phyloP scores from a whole-genome alignment of 169 alveolate species.

The Babesia bovis region DNA sequence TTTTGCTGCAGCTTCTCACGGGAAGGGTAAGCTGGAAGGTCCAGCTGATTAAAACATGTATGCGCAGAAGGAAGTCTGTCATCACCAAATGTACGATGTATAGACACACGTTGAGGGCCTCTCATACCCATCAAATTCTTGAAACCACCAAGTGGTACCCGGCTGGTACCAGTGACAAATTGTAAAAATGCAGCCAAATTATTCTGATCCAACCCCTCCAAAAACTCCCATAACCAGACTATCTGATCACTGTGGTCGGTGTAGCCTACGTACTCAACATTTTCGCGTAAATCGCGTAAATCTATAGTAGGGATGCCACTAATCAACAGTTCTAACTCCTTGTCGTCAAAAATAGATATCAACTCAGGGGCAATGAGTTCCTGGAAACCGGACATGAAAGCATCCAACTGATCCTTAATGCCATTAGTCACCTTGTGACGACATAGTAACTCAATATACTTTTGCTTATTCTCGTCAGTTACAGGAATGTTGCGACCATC shows the following conservation, averaged over 20 bases:
- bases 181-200: conserved; percentile 91
- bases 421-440: conserved; percentile 92
- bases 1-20: conserved; percentile 90
- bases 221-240: conserved; percentile 93
- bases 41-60: conserved; percentile 97
- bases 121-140: conserved; percentile 96
- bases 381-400: conserved; percentile 96
- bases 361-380: conserved; percentile 94
- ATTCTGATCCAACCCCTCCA: conserved; percentile 89
- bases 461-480: conserved; percentile 92
- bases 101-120: conserved; percentile 96
- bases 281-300: conserved; percentile 91
- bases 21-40: conserved; percentile 95
- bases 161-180: conserved; percentile 81
- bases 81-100: conserved; percentile 89
- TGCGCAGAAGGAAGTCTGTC: conserved; percentile 97
- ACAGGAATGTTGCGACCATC: conserved; percentile 91
- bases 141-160: conserved; percentile 99
- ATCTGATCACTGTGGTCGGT: conserved; percentile 85
- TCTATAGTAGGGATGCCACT: conserved; percentile 99
- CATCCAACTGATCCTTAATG: conserved; percentile 92
- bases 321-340: conserved; percentile 92
- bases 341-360: conserved; percentile 93
- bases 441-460: conserved; percentile 93
- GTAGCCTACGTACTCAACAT: conserved; percentile 94